Evolutionary conservation across 148 eudicot genomes (phyloP), one percentile per base, ranked within the genome.

Genomic region (Nepenthes gracilis): DNA sequence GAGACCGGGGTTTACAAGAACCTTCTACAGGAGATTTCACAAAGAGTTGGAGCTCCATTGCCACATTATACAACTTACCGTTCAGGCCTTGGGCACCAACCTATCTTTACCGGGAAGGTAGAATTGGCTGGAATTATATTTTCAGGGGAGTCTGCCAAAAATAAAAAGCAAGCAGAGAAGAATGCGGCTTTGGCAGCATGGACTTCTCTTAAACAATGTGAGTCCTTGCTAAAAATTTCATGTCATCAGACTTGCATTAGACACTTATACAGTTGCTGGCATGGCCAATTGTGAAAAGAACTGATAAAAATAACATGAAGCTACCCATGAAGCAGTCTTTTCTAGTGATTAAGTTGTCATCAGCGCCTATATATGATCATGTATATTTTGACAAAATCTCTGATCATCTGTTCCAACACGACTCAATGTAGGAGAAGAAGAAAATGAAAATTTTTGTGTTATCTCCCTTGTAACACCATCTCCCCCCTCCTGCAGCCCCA

Each of bases 141-240:
- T 12, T 5, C 53, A n/a, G 53, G 53, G 15, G 53, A 49, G 15
- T 12, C 53, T 49, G 53, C 53, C 53, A 49, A 49, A n/a, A 49
- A 49, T n/a, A 49, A 49, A 11, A 49, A 49, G 53, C 53, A 49
- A 49, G 53, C 53, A 5, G 53, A n/a, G 53, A 49, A 49, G 53
- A 49, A 49, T n/a, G 53, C 53, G 11, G 53, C 53, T 49, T 49
- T 49, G 53, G 53, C 53, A 49, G 53, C 53, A 49, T 49, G 53
- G 53, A 49, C 15, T 5, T 49, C 53, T 49, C 53, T 49, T 5
- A 49, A 49, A n/a, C 53, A 49, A 1, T 49, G 53, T 49, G 11
- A 49, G 53, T n/a, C 15, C 53, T 49, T 10, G 12, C 11, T n/a
- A 12, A 6, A n/a, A 1, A 10, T 49, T 49, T 49, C 4, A 40